Base-by-base conservation (phyloP, 106 monocot genomes). In the Vanilla planifolia region DNA sequence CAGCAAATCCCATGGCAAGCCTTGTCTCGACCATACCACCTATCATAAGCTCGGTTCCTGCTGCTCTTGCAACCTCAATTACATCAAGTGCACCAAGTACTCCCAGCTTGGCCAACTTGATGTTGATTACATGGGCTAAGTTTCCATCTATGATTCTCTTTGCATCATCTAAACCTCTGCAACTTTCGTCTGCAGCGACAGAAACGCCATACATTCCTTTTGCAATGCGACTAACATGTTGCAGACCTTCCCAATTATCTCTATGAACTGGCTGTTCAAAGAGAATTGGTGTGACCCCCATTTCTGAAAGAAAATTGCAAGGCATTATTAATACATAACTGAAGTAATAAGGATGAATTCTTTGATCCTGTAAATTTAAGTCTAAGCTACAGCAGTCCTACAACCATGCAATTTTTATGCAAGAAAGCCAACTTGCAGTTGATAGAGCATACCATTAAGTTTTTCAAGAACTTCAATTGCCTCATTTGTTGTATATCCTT, bases 1-100 rank as follows among this genome's bases (percentile, higher is more conserved):
- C 84, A 57, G 95, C 77, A 77, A 96, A 96, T 25, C 95, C 95
- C 87, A 87, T 90, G 28, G 90, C 83, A 61, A 96, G 74, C 63
- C 84, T 86, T n/a, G 90, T 96, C 68, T 96, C 96, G 32, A 87
- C 91, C 96, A 90, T 96, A 13, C 96, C 96, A 28, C 96, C 90
- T 59, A 96, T 90, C 96, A 96, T 91, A 47, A 96, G 87, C 5
- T 28, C 66, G 46, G 79, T 40, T 1, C 71, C 75, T 11, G 75
- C 62, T 42, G 59, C 79, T 75, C 62, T 81, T 17, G 84, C 81
- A 28, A 57, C 65, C 26, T 88, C 75, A 62, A 91, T 91, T 33
- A 98, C 59, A 37, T 88, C 82, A 57, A 98, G 81, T 67, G 87
- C 75, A 40, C 87, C 87, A 36, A 81, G 24, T 22, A 98, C 84